Evolutionary conservation across 2,329 filamentous ascomycete species (phyloP).

Genomic region (Epichloe festucae): DNA sequence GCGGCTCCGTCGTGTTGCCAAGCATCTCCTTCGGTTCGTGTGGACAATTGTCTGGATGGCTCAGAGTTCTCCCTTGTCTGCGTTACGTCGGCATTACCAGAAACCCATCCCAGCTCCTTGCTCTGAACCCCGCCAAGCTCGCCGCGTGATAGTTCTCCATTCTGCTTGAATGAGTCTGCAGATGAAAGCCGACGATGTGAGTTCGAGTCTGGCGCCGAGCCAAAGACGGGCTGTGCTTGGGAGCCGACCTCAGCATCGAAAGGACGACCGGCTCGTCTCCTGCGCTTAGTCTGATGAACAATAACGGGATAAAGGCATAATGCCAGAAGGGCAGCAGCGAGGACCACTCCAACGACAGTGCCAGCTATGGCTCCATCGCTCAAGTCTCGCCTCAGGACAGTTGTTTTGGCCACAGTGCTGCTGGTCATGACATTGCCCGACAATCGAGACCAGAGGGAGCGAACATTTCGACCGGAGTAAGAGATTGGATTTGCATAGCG

Average conservation of each 20-base stretch:
- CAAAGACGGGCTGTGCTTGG: constrained; percentile 8
- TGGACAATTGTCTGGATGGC: not conserved
- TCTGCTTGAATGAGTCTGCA: constrained; percentile 22
- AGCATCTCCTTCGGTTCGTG: not conserved
- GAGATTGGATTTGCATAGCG: not conserved
- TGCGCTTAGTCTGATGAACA: constrained; percentile 19
- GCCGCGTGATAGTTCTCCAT: constrained; percentile 17
- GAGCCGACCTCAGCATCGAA: constrained; percentile 20
- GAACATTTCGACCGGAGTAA: not conserved
- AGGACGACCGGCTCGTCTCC: constrained; percentile 10
- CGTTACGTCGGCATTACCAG: constrained; percentile 6
- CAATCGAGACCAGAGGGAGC: not conserved
- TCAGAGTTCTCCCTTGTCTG: not conserved
- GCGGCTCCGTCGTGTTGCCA: not conserved
- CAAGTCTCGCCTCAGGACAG: constrained; percentile 16
- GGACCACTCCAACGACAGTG: constrained; percentile 22
- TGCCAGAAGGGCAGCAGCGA: constrained; percentile 20
- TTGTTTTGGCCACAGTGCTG: constrained; percentile 5
- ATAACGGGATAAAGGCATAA: constrained; percentile 28
- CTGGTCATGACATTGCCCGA: not conserved
- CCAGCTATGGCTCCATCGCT: constrained; percentile 25
- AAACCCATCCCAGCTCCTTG: constrained; percentile 16
- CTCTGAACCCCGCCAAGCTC: constrained; percentile 8
- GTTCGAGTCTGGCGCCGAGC: constrained; percentile 8
- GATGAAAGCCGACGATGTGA: constrained; percentile 22